Percentiles rank a stretch among this genome's conserved stretches.
Conservation (phyloP, 441 rosid genomes). For the Eugenia klotzschiana region DNA sequence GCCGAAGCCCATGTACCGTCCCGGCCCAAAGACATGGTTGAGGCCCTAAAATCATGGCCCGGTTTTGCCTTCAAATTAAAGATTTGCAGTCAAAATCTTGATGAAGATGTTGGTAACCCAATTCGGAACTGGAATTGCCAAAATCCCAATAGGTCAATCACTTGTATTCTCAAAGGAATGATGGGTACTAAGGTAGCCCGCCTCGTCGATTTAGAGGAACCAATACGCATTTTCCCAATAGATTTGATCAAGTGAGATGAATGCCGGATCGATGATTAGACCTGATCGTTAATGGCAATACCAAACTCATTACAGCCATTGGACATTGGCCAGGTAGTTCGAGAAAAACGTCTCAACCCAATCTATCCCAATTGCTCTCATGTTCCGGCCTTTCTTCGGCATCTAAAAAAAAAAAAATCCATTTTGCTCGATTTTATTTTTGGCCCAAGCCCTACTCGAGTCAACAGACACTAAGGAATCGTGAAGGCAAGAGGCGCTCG, state of each 20-base stretch:
- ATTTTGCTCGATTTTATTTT: neutral
- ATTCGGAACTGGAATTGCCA: neutral
- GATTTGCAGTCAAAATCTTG: neutral
- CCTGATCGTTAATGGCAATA: neutral
- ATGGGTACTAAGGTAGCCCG: neutral
- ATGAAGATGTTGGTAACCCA: neutral
- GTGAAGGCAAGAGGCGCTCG: neutral
- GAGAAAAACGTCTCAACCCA: neutral
- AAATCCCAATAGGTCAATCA: neutral
- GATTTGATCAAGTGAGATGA: neutral
- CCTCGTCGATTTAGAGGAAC: neutral
- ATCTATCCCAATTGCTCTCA: neutral
- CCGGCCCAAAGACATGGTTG: neutral
- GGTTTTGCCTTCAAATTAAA: neutral
- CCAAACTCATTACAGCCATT: neutral
- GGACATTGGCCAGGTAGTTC: too few species aligned
- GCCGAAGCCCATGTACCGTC: neutral
- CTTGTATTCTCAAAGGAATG: too few species aligned
- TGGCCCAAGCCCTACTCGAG: neutral
- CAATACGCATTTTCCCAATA: accelerated
- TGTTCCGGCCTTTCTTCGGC: neutral
- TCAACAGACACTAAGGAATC: neutral
- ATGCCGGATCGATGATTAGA: neutral
- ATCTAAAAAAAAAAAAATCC: neutral
- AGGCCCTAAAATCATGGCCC: neutral